phyloP scores from a whole-genome alignment of 2,329 filamentous ascomycete species.

The Ophiostoma himal-ulmi region DNA sequence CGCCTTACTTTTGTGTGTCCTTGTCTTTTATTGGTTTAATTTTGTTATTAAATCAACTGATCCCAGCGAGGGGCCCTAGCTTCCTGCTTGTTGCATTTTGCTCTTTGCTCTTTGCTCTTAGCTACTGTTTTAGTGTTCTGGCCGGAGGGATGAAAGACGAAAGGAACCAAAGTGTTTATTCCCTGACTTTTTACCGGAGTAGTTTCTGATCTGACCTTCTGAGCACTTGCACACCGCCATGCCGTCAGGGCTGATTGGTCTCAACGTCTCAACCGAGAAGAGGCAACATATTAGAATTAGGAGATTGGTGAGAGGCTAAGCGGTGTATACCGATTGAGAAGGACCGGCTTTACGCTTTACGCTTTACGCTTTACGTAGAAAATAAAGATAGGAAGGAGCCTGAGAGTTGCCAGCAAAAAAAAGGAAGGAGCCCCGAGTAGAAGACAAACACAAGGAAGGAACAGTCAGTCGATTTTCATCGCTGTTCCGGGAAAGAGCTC shows the following conservation, averaged over 20 bases:
- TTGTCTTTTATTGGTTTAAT: neutral
- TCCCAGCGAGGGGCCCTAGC: slow-evolving; percentile 5
- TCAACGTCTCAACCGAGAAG: neutral
- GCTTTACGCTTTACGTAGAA: no score
- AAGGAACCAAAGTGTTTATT: neutral
- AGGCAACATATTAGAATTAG: neutral
- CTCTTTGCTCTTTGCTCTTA: neutral
- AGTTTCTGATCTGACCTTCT: neutral
- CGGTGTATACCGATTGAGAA: neutral
- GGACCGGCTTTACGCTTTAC: neutral
- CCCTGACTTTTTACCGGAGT: neutral
- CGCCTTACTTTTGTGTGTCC: slow-evolving; percentile 7
- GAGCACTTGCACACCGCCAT: slow-evolving; percentile 6
- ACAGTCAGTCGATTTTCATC: neutral
- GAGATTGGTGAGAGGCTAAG: neutral
- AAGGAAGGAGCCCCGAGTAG: neutral
- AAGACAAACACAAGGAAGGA: neutral
- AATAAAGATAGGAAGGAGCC: neutral
- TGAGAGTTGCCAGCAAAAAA: neutral
- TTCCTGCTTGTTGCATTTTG: neutral
- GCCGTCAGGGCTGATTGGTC: neutral
- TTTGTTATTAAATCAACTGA: neutral
- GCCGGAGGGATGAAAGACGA: neutral
- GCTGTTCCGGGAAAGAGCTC: neutral
- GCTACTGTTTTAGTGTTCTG: neutral